Percentiles rank a stretch among this genome's conserved stretches.
Conservation (phyloP, 345 rosid species). For the Rhizophora apiculata region DNA sequence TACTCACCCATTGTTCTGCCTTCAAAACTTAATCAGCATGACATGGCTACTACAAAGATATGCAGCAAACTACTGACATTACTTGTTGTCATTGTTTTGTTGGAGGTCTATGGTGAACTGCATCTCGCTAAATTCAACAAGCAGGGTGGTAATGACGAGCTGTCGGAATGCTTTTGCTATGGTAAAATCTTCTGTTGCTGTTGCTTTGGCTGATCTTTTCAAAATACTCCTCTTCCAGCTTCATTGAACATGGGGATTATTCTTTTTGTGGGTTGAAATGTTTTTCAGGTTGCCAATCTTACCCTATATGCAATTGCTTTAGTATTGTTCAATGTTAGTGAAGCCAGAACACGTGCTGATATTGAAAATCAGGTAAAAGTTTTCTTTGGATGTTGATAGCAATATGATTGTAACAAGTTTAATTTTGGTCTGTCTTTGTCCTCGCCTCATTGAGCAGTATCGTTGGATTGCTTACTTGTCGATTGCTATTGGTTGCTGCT, state of each 20-base stretch:
- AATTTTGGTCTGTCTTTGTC: conserved; percentile 12
- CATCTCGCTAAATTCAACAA: conserved; percentile 79
- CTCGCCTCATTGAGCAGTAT: conserved; percentile 48
- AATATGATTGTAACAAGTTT: conserved; percentile 6
- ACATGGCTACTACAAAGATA: background rate
- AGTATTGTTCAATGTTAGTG: conserved; percentile 51
- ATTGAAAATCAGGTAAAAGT: conserved; percentile 69
- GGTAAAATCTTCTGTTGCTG: conserved; percentile 39
- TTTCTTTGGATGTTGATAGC: background rate
- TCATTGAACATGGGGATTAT: conserved; percentile 8
- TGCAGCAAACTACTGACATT: background rate
- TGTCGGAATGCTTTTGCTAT: conserved; percentile 95
- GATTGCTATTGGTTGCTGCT: conserved; percentile 73
- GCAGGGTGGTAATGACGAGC: conserved; percentile 83
- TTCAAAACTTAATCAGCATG: background rate
- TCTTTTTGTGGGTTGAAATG: conserved; percentile 3
- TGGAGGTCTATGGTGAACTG: conserved; percentile 92
- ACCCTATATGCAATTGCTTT: conserved; percentile 80
- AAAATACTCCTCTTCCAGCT: background rate
- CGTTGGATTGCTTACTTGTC: conserved; percentile 90
- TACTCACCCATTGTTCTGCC: background rate
- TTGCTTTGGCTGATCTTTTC: background rate
- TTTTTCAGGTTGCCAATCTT: conserved; percentile 78
- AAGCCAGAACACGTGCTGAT: conserved; percentile 49
- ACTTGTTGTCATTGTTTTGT: conserved; percentile 9